These are phyloP conservation scores for Exophiala phaeomuriformis DNA, from an alignment of 2,329 filamentous ascomycete species.

Conservation along the genomic window DNA sequence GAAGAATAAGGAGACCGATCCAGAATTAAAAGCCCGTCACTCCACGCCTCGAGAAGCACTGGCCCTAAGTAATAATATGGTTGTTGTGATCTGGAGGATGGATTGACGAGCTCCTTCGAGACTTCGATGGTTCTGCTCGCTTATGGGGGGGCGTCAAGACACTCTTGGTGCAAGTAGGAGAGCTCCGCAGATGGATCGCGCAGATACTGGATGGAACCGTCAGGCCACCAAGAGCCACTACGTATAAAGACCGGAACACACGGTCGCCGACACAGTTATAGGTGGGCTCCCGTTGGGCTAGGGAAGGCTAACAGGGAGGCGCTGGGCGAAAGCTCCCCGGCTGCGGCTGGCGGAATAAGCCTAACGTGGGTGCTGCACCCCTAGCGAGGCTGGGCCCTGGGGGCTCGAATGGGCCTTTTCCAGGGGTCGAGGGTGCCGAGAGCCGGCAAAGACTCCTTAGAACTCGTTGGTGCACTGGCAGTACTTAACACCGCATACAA, in stretches of 20 bases:
- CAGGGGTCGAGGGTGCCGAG: no score
- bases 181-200: not conserved
- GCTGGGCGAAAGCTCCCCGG: no score
- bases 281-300: no score
- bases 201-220: not conserved
- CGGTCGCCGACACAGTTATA: not conserved
- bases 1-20: constrained; percentile 3
- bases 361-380: no score
- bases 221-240: not conserved
- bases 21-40: constrained; percentile 4
- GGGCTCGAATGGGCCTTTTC: no score
- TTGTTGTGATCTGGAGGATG: constrained; percentile 1
- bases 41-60: constrained; percentile 7
- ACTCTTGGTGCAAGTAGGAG: not conserved
- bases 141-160: not conserved
- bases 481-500: no score
- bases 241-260: not conserved
- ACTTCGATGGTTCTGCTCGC: constrained; percentile 3
- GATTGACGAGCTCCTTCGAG: not conserved
- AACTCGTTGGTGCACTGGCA: no score
- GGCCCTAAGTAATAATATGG: not conserved
- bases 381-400: no score
- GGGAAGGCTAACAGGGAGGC: no score
- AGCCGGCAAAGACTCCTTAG: no score
- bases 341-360: no score